Conservation (phyloP, 2,329 filamentous ascomycete species). For the Paecilomyces niveus region DNA sequence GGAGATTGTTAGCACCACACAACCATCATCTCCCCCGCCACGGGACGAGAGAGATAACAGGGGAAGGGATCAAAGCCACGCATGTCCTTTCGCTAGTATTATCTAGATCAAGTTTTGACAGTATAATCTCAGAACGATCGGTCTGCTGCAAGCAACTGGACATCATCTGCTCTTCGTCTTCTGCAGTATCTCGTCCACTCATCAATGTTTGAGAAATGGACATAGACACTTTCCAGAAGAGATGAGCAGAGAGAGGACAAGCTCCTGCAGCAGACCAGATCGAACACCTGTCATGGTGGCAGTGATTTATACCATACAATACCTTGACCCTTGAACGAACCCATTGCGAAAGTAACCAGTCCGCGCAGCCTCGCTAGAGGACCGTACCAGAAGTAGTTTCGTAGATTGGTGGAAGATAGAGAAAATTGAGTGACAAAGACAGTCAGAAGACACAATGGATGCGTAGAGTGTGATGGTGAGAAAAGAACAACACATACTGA, state of each 20-base stretch:
- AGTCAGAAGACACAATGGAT: neutral
- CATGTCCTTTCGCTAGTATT: conserved; percentile 86
- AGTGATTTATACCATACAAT: conserved; percentile 34
- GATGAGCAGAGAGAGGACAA: conserved; percentile 7
- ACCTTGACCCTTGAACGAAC: conserved; percentile 34
- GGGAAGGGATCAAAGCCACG: conserved; percentile 53
- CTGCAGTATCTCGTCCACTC: neutral
- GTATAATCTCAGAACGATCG: conserved; percentile 65
- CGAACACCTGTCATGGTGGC: conserved; percentile 41
- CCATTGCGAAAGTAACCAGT: conserved; percentile 11
- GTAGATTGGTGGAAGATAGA: neutral
- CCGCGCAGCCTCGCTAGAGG: neutral
- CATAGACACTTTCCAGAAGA: neutral
- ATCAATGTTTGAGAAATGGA: neutral
- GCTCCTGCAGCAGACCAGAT: conserved; percentile 1
- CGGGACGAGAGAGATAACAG: conserved; percentile 3
- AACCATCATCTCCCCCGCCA: neutral
- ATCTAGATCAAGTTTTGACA: conserved; percentile 79
- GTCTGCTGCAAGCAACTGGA: conserved; percentile 5
- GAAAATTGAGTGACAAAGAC: neutral
- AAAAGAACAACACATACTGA: neutral
- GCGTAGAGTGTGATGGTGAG: neutral
- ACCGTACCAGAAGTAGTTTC: neutral
- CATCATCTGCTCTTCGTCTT: conserved; percentile 22
- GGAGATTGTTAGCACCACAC: conserved; percentile 5